Evolutionary conservation across 768 basidiomycete genomes (phyloP).

Genomic region (Agrocybe praecox): DNA sequence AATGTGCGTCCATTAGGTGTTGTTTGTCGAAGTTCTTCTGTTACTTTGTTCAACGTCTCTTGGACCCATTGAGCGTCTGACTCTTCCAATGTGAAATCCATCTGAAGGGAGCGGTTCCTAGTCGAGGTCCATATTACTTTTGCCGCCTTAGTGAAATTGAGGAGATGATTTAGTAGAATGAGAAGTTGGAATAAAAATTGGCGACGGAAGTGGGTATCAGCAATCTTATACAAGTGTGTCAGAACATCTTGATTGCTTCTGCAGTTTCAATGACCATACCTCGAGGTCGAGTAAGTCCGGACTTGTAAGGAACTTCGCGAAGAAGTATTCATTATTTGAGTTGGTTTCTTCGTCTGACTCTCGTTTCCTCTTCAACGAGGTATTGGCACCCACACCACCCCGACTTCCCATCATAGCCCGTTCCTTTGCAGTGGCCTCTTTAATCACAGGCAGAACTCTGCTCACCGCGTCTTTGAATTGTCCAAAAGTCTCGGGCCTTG

Average conservation of each 20-base stretch:
- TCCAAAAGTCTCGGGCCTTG: conserved; percentile 52
- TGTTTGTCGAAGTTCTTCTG: conserved; percentile 69
- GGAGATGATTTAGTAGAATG: conserved; percentile 75
- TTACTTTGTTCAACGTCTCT: conserved; percentile 61
- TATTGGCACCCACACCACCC: conserved; percentile 49
- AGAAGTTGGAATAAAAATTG: conserved; percentile 88
- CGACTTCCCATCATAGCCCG: conserved; percentile 78
- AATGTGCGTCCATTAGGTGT: conserved; percentile 78
- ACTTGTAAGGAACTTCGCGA: conserved; percentile 91
- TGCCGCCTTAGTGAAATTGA: conserved; percentile 69
- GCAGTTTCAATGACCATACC: conserved; percentile 40
- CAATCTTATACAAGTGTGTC: conserved; percentile 53
- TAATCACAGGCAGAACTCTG: conserved; percentile 76
- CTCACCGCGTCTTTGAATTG: conserved; percentile 73
- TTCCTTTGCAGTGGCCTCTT: conserved; percentile 87
- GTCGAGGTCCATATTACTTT: conserved; percentile 63
- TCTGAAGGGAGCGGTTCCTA: conserved; percentile 79
- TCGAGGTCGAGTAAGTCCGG: conserved; percentile 87
- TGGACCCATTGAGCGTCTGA: conserved; percentile 76
- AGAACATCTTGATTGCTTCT: background rate
- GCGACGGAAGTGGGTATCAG: conserved; percentile 90
- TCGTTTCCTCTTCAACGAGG: conserved; percentile 64
- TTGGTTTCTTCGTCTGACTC: conserved; percentile 60
- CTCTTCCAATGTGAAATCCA: conserved; percentile 77
- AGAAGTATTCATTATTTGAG: conserved; percentile 74